phyloP scores from a whole-genome alignment of 2,329 filamentous ascomycete genomes.

The Penicillium sp. region DNA sequence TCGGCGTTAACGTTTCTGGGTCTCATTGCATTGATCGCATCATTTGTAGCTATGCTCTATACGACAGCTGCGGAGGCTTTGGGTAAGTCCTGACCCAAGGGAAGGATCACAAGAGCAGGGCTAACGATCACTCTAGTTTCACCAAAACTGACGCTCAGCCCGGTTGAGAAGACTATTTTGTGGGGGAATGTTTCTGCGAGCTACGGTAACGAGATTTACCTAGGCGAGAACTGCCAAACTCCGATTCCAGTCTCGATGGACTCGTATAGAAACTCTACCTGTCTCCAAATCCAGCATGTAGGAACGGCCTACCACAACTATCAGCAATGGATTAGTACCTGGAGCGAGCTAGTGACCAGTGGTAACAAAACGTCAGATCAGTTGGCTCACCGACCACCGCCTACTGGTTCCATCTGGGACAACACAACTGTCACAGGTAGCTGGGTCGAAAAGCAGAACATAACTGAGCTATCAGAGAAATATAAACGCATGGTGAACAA shows the following conservation, averaged over 20 bases:
- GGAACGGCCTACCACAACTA: constrained; percentile 71
- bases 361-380: constrained; percentile 45
- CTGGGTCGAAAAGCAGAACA: constrained; percentile 67
- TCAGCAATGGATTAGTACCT: constrained; percentile 59
- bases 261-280: constrained; percentile 53
- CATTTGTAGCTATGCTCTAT: constrained; percentile 69
- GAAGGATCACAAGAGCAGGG: neutral
- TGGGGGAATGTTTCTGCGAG: constrained; percentile 59
- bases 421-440: constrained; percentile 70
- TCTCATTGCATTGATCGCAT: constrained; percentile 62
- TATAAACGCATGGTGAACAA: constrained; percentile 68
- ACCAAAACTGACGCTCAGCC: constrained; percentile 66
- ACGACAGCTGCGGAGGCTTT: constrained; percentile 75
- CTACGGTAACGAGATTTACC: constrained; percentile 64
- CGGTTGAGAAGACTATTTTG: constrained; percentile 52
- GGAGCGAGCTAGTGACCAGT: constrained; percentile 51
- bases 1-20: constrained; percentile 67
- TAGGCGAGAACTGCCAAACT: constrained; percentile 59
- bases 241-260: constrained; percentile 56
- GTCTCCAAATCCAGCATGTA: constrained; percentile 68
- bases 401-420: constrained; percentile 66
- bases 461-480: constrained; percentile 51
- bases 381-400: constrained; percentile 55
- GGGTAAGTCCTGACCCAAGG: constrained; percentile 31
- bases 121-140: constrained; percentile 50